These are phyloP conservation scores for Hymenochaete sp. DNA, from an alignment of 1,284 basidiomycete genomes.

Conservation along the genomic window DNA sequence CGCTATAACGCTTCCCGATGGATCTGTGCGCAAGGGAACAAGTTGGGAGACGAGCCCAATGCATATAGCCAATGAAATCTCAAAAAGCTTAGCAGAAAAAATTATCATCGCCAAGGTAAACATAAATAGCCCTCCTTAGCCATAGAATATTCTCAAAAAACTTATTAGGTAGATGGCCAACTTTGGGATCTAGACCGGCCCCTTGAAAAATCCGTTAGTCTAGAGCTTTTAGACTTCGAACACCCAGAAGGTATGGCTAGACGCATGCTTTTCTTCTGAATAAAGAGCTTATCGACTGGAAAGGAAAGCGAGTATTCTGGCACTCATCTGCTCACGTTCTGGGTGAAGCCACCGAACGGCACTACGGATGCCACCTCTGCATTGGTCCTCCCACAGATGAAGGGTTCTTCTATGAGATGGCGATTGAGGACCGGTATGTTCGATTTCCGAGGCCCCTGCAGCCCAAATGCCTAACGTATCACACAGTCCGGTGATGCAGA, in stretches of 20 bases:
- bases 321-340: conserved; percentile 98
- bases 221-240: conserved; percentile 92
- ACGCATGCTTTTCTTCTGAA: background rate
- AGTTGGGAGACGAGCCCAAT: conserved; percentile 98
- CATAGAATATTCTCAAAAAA: conserved; percentile 5
- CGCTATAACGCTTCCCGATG: conserved; percentile 81
- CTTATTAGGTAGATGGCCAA: conserved; percentile 66
- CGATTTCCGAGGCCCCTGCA: background rate
- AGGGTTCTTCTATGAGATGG: conserved; percentile 99
- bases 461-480: conserved; percentile 4
- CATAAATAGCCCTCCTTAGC: conserved; percentile 2
- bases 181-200: conserved; percentile 97
- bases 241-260: conserved; percentile 81
- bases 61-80: conserved; percentile 82
- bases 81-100: conserved; percentile 83
- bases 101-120: conserved; percentile 88
- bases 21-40: conserved; percentile 72
- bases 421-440: conserved; percentile 56
- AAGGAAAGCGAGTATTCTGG: conserved; percentile 94
- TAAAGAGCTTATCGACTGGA: conserved; percentile 7
- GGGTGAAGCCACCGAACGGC: conserved; percentile 95
- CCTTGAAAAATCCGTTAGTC: conserved; percentile 72
- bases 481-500: conserved; percentile 58
- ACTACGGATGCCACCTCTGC: conserved; percentile 96
- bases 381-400: conserved; percentile 97